Percentiles rank a stretch among this genome's conserved stretches.
These are phyloP conservation scores for Russula emetica DNA, from an alignment of 768 basidiomycete species.

Conservation along the genomic window DNA sequence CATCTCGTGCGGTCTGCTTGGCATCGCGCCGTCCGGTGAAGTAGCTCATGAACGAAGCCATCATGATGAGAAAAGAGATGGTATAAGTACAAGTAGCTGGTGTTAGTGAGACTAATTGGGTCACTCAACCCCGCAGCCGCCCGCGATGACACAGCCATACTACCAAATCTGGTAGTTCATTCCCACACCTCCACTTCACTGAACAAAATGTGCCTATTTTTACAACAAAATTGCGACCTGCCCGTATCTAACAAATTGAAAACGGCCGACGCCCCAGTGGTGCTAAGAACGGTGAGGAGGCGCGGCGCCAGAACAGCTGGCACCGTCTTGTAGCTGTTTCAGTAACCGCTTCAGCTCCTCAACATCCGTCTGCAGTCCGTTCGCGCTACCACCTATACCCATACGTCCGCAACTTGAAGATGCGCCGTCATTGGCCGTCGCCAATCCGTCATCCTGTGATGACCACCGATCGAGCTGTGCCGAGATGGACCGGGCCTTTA, in stretches of 20 bases:
- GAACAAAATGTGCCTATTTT: neutral
- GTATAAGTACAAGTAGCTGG: constrained; percentile 1
- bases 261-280: neutral
- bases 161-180: neutral
- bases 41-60: constrained; percentile 64
- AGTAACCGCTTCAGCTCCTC: constrained; percentile 64
- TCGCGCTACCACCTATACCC: constrained; percentile 45
- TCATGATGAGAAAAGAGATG: constrained; percentile 12
- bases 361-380: constrained; percentile 64
- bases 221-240: neutral
- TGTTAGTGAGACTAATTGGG: neutral
- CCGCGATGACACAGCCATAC: neutral
- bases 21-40: constrained; percentile 81
- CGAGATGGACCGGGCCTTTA: constrained; percentile 69
- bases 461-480: constrained; percentile 81
- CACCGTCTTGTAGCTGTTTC: constrained; percentile 35
- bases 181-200: constrained; percentile 1
- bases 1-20: constrained; percentile 82
- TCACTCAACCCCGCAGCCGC: neutral
- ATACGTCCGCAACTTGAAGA: constrained; percentile 32
- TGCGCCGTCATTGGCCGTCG: constrained; percentile 54
- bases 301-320: neutral
- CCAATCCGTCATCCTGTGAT: constrained; percentile 64
- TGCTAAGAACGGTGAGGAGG: constrained; percentile 10
- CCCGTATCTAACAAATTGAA: constrained; percentile 1